Evolutionary conservation across 495 filamentous ascomycete genomes (phyloP), one percentile per base, ranked within the genome.

Genomic region (Trichocladium uniseriatum): DNA sequence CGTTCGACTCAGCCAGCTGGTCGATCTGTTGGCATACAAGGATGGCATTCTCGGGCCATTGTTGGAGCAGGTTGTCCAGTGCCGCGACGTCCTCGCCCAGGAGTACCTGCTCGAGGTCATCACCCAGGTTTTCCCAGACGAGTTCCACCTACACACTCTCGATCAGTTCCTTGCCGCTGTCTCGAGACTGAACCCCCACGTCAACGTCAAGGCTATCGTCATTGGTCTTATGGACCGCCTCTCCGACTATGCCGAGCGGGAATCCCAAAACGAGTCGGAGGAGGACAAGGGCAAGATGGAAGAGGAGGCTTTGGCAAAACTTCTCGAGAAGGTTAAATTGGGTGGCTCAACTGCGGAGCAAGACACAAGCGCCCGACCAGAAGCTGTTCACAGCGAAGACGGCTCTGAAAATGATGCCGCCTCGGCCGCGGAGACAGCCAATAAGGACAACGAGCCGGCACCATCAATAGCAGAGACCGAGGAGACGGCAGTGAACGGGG

Each of bases 111-210:
- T 97, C 35, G 92, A 98, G 56, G 94, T 98, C 51, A 91, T 98
- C 54, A 98, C 94, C 2, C 94, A 98, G 68, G 92, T 98, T 38
- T 98, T 98, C 69, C 94, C 92, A 2, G 92, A 98, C 69, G 92
- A 98, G 65, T 98, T 88, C 62, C 92, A 98, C 63, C 79, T 98
- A 11, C 89, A 97, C 61, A 97, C 92, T 0, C 77, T 98, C 13
- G 94, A 98, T 60, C 84, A 94, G 59, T 82, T 98, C 56, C 78
- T 98, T 24, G 89, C 83, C 21, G 91, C 90, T 3, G 94, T 94
- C 27, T 86, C 91, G 19, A 74, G 89, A 50, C 76, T 98, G 38
- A 94, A 97, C 56, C 92, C 89, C 2, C 84, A 95, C 65, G 92
- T 98, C 52, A 94, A 98, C 57, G 77, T 97, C 62, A 98, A 97